Evolutionary conservation across 768 basidiomycete genomes (phyloP), one percentile per base, ranked within the genome.

Genomic region (Piloderma croceum): DNA sequence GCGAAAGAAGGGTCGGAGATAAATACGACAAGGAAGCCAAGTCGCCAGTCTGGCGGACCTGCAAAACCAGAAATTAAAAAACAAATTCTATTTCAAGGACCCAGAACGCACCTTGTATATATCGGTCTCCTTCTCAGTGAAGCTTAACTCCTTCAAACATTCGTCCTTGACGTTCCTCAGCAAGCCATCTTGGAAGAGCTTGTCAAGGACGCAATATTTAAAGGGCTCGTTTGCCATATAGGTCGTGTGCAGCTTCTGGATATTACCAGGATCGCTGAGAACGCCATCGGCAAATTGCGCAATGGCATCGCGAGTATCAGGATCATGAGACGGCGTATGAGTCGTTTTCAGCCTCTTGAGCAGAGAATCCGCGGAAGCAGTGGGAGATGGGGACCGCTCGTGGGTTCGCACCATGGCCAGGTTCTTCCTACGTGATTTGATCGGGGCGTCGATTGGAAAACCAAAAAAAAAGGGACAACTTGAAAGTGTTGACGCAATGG

Each of bases 41-140:
- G 66, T 98, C 94, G 50, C 93, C 93, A 0, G 94, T 96, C 70
- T 98, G 94, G 63, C 92, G 84, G 53, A 98, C 85, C 93, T 97
- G 51, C 31, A 29, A 20, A 31, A 23, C n/a, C 38, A 31, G 25
- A 20, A 17, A 13, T 29, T 25, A 13, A 33, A 13, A 7, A 31
- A 21, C 24, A 37, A 31, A 13, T 22, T 37, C 19, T 9, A 22
- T 29, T 21, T 36, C 18, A 34, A 37, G 32, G 36, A 35, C 41
- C 34, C 34, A 22, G 41, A 36, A 37, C 67, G 44, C 45, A 86
- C 89, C 81, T 89, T 91, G 78, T 97, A 98, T 49, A 98, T 98
- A 57, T 98, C 94, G 3, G 94, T 98, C 71, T 97, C 89, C 66
- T 96, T 98, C 67, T 91, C 83, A 3, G 84, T 76, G 58, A 93